Conservation (phyloP, 2,329 filamentous ascomycete genomes). For the Coniochaeta sp. region DNA sequence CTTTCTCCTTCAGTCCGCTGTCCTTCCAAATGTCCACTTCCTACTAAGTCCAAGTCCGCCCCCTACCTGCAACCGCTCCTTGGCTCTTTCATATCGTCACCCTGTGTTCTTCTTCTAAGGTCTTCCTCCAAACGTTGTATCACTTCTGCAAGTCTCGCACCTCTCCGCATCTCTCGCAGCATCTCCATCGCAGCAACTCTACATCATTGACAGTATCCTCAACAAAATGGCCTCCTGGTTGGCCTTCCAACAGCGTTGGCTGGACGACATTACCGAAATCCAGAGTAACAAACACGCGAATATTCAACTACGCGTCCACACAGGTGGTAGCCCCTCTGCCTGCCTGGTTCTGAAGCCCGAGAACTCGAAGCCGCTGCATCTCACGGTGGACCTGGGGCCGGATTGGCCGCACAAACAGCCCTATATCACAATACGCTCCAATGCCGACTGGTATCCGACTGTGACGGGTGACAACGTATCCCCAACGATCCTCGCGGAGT, state of each 20-base stretch:
- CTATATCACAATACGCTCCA: slow-evolving; percentile 29
- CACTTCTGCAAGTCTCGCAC: too few relatives aligned
- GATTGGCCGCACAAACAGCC: slow-evolving; percentile 34
- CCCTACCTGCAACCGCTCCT: too few relatives aligned
- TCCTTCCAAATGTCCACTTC: too few relatives aligned
- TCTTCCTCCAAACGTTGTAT: too few relatives aligned
- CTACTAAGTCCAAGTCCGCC: too few relatives aligned
- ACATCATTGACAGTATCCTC: too few relatives aligned
- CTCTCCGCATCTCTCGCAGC: too few relatives aligned
- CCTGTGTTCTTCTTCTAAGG: too few relatives aligned
- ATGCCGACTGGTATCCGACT: slow-evolving; percentile 33
- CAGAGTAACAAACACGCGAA: slow-evolving; percentile 37
- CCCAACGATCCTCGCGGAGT: slow-evolving; percentile 32
- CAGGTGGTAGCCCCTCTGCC: slow-evolving; percentile 22
- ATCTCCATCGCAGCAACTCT: too few relatives aligned
- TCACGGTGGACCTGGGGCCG: slow-evolving; percentile 28
- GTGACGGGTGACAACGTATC: slow-evolving; percentile 37
- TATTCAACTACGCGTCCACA: slow-evolving; percentile 27
- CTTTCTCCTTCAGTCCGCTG: too few relatives aligned
- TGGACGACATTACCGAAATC: slow-evolving; percentile 39
- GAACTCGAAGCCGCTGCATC: slow-evolving; percentile 30
- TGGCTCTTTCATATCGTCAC: too few relatives aligned
- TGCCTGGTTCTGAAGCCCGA: slow-evolving; percentile 37
- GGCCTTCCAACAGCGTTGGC: slow-evolving; percentile 18
- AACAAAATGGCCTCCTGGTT: too few relatives aligned